Base-by-base conservation (phyloP, 2,329 filamentous ascomycete species). In the Cercospora sp. region DNA sequence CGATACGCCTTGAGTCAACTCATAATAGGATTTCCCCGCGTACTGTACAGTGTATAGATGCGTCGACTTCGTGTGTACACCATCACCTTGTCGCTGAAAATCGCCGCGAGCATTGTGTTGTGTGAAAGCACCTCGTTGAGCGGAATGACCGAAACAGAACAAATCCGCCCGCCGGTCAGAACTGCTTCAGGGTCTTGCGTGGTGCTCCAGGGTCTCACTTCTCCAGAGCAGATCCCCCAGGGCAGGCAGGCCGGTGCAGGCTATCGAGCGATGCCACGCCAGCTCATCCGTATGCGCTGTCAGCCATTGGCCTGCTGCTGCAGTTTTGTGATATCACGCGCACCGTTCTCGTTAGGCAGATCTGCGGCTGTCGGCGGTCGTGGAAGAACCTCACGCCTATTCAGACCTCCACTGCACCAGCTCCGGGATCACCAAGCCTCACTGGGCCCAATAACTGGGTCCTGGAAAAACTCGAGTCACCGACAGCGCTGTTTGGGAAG, bases 381-480 rank as follows among this genome's bases (percentile, higher is more conserved):
- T 63, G 67, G 67, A 68, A 63, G 42, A 68, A 65, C 39, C 36
- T 62, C 59, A 64, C 67, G 67, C 67, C 67, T 68, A 68, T 60
- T 63, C 63, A 63, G 63, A 68, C 67, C 60, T 68, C 67, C 30
- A 59, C n/a, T 55, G 26, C 36, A 42, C 30, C 28, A 42, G 31
- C 36, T 26, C 60, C 45, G 36, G 23, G 36, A 57, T 58, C 53
- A 26, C 13, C 45, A 60, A 60, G 65, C 65, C 55, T n/a, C 23
- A 55, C 53, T 28, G n/a, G 42, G 66, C 62, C 48, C 51, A 33
- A 60, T 39, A 42, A 62, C 8, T 55, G 57, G 62, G 51, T 30
- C 20, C 18, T 36, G 64, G 67, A 62, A 66, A 60, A 68, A 68
- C 60, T 23, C 16, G 31, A 62, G 48, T 60, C 63, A 36, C 67